Conservation (phyloP, 495 filamentous ascomycete genomes). For the Lentithecium fluviatile region DNA sequence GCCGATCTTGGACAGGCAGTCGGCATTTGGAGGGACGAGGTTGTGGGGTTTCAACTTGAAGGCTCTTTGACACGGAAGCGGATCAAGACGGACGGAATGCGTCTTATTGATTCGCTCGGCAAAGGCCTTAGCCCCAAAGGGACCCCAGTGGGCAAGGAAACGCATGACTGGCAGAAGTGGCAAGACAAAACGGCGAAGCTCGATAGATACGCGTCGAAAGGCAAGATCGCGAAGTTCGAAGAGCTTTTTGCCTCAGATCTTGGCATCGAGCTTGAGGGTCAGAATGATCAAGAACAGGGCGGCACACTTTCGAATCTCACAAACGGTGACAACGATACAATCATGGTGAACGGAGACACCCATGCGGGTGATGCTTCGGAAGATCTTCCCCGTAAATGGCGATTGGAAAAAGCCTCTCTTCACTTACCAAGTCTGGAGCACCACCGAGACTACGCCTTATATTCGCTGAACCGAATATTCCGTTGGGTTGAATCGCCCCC, state of each 20-base stretch:
- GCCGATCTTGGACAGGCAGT: slow-evolving; percentile 37
- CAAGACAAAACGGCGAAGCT: slow-evolving; percentile 35
- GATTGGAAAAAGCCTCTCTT: slow-evolving; percentile 11
- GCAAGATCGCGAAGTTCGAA: slow-evolving; percentile 56
- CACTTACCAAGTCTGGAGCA: slow-evolving; percentile 23
- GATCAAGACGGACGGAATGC: slow-evolving; percentile 9
- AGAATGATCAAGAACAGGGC: neutral
- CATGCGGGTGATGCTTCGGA: too few relatives aligned
- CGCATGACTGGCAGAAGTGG: slow-evolving; percentile 31
- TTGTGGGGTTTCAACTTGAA: slow-evolving; percentile 39
- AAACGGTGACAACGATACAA: neutral
- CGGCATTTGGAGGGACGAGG: slow-evolving; percentile 31
- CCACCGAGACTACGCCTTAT: slow-evolving; percentile 48
- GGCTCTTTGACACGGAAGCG: slow-evolving; percentile 28
- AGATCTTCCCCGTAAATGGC: slow-evolving; percentile 17
- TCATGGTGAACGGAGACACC: slow-evolving; percentile 7
- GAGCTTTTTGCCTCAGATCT: slow-evolving; percentile 44
- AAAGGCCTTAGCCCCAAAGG: slow-evolving; percentile 30
- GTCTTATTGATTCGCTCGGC: slow-evolving; percentile 39
- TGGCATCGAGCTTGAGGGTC: slow-evolving; percentile 17
- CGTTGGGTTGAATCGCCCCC: slow-evolving; percentile 30
- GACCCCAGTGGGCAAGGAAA: slow-evolving; percentile 39
- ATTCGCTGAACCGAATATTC: slow-evolving; percentile 58
- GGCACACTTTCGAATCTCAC: neutral
- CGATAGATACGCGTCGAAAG: slow-evolving; percentile 47